Evolutionary conservation across 139 green algal species (phyloP), one percentile per base, ranked within the genome.

Genomic region (Picochlorum sp.): DNA sequence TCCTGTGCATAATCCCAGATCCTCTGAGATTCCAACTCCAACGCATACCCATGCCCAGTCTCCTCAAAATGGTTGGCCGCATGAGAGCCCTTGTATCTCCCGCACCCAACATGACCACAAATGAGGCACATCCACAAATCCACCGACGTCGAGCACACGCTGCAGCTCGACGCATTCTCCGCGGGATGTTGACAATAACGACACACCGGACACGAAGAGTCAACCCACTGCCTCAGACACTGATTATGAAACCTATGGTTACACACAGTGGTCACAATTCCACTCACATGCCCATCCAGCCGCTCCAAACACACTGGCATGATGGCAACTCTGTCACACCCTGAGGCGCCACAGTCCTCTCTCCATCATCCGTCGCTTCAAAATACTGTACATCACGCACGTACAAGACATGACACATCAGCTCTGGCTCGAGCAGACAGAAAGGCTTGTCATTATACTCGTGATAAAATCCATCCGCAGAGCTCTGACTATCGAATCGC

Each of bases 101-200:
- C 90, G 61, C 91, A 97, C 21, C 93, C 93, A 14, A 97, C 81
- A 71, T 96, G 83, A 18, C 93, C 94, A 76, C 94, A 99, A 47
- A 99, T 97, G 32, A 99, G 80, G 72, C 94, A 99, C 49, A 98
- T 97, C 94, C 94, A 99, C 47, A 98, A 76, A 70, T 95, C 86
- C 37, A 74, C 66, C 2, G 49, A 59, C 6, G 77, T 84, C 47
- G 65, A 81, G 70, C 92, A 98, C 14, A 60, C 70, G 14, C 45
- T 44, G 73, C 92, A 98, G 16, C 70, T 72, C 13, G 20, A 18
- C 41, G 65, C 62, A 38, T 64, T 65, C 15, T 61, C 55, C 21
- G 50, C 60, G 30, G 73, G 55, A 62, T 69, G 60, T 47, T 73
- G 62, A 71, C 82, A 90, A 77, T 93, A 92, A 47, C 90, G 77